A percentile compares a stretch with the other conserved stretches of the same genome.
Evolutionary conservation across 495 filamentous ascomycete genomes (phyloP).

Genomic region (Penicillium macrosclerotiorum): DNA sequence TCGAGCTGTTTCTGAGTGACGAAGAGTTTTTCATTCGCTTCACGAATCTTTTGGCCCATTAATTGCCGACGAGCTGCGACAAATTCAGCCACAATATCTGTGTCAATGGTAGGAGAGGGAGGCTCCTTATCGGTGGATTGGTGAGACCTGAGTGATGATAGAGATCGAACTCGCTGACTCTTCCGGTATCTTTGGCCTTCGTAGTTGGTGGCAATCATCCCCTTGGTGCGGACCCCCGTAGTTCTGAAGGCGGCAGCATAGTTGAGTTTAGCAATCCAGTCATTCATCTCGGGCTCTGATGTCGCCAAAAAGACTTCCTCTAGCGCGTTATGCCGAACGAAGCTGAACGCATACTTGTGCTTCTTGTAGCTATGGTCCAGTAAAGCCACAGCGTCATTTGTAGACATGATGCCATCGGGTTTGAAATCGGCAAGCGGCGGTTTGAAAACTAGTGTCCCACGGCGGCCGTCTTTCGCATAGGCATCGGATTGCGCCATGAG

Average conservation of each 20-base stretch:
- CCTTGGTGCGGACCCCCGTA: slow-evolving; percentile 86
- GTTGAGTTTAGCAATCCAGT: slow-evolving; percentile 95
- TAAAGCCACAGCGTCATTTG: slow-evolving; percentile 85
- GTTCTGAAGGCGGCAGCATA: slow-evolving; percentile 93
- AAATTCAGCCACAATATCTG: slow-evolving; percentile 79
- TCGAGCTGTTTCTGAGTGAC: slow-evolving; percentile 75
- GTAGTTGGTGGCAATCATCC: slow-evolving; percentile 78
- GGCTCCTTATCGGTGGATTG: slow-evolving; percentile 32
- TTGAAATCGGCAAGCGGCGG: slow-evolving; percentile 91
- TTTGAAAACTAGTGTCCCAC: slow-evolving; percentile 73
- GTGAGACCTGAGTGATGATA: slow-evolving; percentile 35
- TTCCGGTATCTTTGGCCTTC: slow-evolving; percentile 80
- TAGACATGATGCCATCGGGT: slow-evolving; percentile 87
- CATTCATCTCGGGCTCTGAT: slow-evolving; percentile 86
- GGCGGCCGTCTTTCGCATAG: slow-evolving; percentile 59
- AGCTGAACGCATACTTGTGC: slow-evolving; percentile 92
- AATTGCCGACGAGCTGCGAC: slow-evolving; percentile 74
- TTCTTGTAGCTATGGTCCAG: slow-evolving; percentile 86
- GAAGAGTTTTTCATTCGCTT: slow-evolving; percentile 78
- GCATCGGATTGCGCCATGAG: slow-evolving; percentile 82
- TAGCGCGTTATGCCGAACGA: slow-evolving; percentile 81
- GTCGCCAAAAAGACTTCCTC: slow-evolving; percentile 92
- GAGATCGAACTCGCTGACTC: slow-evolving; percentile 59
- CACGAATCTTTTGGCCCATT: slow-evolving; percentile 77
- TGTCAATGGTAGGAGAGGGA: slow-evolving; percentile 62